These are phyloP conservation scores for Neoboletus subvelutipes DNA, from an alignment of 768 basidiomycete genomes.

Conservation along the genomic window DNA sequence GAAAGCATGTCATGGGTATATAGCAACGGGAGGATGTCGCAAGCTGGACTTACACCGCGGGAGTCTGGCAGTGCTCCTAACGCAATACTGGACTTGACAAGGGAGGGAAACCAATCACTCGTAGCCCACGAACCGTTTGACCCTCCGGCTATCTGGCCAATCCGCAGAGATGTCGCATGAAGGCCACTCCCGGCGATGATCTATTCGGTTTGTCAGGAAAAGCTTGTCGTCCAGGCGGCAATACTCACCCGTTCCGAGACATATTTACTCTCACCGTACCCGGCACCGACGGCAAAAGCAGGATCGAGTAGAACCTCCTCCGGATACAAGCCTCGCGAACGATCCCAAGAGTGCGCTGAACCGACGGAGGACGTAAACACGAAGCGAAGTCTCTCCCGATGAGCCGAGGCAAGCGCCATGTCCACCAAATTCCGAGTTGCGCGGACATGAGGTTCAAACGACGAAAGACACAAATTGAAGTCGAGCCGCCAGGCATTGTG, in stretches of 20 bases:
- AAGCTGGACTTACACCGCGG: constrained; percentile 26
- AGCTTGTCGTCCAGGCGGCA: neutral
- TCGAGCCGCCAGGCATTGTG: constrained; percentile 43
- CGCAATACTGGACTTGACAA: constrained; percentile 32
- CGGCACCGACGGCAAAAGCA: constrained; percentile 29
- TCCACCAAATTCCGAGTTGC: constrained; percentile 36
- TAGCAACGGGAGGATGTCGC: too few relatives aligned
- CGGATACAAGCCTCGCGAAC: constrained; percentile 31
- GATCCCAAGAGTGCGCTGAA: constrained; percentile 25
- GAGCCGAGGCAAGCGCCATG: constrained; percentile 7
- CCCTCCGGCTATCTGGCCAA: constrained; percentile 36
- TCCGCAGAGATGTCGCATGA: constrained; percentile 28
- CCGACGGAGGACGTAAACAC: constrained; percentile 29
- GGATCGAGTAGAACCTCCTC: constrained; percentile 36
- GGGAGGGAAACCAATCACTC: constrained; percentile 36
- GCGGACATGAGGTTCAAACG: constrained; percentile 38
- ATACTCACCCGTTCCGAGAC: constrained; percentile 34
- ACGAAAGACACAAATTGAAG: constrained; percentile 39
- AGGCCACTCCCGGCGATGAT: constrained; percentile 28
- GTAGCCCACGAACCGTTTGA: constrained; percentile 35
- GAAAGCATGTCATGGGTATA: constrained; percentile 5
- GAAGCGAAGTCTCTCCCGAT: constrained; percentile 12
- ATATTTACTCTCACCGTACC: constrained; percentile 41
- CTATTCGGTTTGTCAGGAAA: constrained; percentile 9
- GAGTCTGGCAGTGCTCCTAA: constrained; percentile 31